These are phyloP conservation scores for Exophiala viscosa DNA, from an alignment of 2,329 filamentous ascomycete species.

Conservation along the genomic window DNA sequence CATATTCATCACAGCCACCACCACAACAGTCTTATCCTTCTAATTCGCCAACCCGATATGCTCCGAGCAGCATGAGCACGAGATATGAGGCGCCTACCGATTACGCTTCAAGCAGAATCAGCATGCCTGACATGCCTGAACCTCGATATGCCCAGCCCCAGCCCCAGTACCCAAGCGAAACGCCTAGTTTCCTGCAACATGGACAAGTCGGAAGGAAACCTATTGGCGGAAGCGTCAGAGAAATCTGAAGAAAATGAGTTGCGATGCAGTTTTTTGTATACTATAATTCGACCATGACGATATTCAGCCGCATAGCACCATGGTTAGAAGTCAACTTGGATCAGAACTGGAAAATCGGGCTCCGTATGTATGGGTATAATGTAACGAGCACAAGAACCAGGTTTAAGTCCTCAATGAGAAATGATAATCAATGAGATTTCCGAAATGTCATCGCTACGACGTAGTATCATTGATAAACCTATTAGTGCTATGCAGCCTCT, in stretches of 20 bases:
- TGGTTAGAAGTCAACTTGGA: too few relatives aligned
- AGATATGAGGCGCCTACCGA: conserved; percentile 17
- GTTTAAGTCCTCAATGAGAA: too few relatives aligned
- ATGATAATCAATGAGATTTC: too few relatives aligned
- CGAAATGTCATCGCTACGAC: too few relatives aligned
- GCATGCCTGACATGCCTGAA: conserved; percentile 11
- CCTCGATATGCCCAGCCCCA: conserved; percentile 10
- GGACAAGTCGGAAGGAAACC: conserved; percentile 40
- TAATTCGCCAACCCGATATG: conserved; percentile 14
- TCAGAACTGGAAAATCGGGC: too few relatives aligned
- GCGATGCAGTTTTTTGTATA: too few relatives aligned
- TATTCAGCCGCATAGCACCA: too few relatives aligned
- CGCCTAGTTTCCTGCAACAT: conserved; percentile 40
- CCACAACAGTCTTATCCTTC: conserved; percentile 29
- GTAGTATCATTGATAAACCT: too few relatives aligned
- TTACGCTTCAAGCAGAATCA: conserved; percentile 14
- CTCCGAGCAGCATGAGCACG: conserved; percentile 12
- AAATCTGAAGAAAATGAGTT: conserved; percentile 29
- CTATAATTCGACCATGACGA: too few relatives aligned
- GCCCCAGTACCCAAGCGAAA: conserved; percentile 27
- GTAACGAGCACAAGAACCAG: too few relatives aligned
- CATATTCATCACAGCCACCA: conserved; percentile 1
- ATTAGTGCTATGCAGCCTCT: too few relatives aligned
- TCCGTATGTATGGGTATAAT: too few relatives aligned
- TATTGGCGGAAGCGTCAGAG: conserved; percentile 34